Evolutionary conservation across 129 eudicot species (phyloP).

Genomic region (Flaveria ramosissima): DNA sequence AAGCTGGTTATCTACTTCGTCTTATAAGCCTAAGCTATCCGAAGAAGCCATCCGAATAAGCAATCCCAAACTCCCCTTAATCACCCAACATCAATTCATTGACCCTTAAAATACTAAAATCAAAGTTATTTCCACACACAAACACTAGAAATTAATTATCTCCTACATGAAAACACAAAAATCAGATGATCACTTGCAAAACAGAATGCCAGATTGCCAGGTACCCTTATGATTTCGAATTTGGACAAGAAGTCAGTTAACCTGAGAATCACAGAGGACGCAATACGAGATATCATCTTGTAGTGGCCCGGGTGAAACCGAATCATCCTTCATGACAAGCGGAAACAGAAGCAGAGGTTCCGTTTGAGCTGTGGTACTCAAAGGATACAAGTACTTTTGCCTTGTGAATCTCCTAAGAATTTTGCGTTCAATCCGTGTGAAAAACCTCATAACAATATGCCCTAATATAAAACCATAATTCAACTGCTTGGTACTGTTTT

Average conservation of each 20-base stretch:
- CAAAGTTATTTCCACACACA: not conserved
- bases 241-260: conserved; percentile 23
- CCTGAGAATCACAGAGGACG: conserved; percentile 80
- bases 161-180: not conserved
- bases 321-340: conserved; percentile 72
- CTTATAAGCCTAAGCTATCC: not conserved
- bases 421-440: conserved; percentile 73
- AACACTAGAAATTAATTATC: not conserved
- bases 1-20: not conserved
- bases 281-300: conserved; percentile 80
- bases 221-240: not conserved
- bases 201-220: not conserved
- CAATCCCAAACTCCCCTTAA: not conserved
- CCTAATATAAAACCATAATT: conserved; percentile 61
- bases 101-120: not conserved
- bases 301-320: conserved; percentile 50
- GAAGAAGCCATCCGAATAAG: not conserved
- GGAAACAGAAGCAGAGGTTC: conserved; percentile 90
- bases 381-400: conserved; percentile 80
- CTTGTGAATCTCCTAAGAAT: conserved; percentile 65
- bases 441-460: conserved; percentile 57
- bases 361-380: conserved; percentile 58
- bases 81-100: not conserved
- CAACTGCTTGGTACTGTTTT: conserved; percentile 38
- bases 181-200: not conserved